Conservation (phyloP, 2,329 filamentous ascomycete species). For the Xenosphaeropsis pyriputrescens region DNA sequence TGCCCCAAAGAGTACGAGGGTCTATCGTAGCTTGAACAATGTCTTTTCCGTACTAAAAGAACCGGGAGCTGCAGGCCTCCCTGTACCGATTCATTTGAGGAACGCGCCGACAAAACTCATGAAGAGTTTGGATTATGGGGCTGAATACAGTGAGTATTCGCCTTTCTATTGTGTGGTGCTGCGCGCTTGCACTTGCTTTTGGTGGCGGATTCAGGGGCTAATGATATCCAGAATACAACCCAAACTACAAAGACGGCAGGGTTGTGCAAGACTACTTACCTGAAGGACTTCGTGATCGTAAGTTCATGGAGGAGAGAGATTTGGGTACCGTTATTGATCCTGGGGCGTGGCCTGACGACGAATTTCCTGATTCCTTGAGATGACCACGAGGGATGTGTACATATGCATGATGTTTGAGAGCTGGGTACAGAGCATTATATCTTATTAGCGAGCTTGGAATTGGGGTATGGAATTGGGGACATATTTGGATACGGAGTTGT, state of each 20-base stretch:
- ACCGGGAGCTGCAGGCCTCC: conserved; percentile 67
- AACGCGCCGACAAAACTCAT: conserved; percentile 89
- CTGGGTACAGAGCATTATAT: too few relatives aligned
- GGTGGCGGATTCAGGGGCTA: too few relatives aligned
- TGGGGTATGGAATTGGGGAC: too few relatives aligned
- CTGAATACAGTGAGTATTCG: conserved; percentile 43
- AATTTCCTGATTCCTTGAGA: not conserved
- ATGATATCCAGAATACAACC: conserved; percentile 63
- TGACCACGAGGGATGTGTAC: too few relatives aligned
- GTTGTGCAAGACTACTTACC: conserved; percentile 89
- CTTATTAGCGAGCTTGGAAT: too few relatives aligned
- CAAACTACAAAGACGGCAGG: conserved; percentile 68
- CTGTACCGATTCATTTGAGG: conserved; percentile 74
- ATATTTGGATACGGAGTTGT: too few relatives aligned
- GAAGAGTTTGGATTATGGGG: conserved; percentile 83
- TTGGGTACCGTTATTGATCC: conserved; percentile 67
- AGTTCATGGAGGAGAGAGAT: conserved; percentile 68
- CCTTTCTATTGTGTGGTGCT: too few relatives aligned
- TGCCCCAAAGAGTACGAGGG: conserved; percentile 74
- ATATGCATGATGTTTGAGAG: too few relatives aligned
- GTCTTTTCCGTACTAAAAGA: conserved; percentile 68
- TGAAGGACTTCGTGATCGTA: conserved; percentile 51
- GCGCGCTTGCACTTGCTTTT: too few relatives aligned
- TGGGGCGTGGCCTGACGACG: conserved; percentile 10
- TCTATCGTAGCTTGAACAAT: conserved; percentile 70